Conservation (phyloP, 225 moss, liverwort and hornwort genomes). For the Pseudoscleropodium purum region DNA sequence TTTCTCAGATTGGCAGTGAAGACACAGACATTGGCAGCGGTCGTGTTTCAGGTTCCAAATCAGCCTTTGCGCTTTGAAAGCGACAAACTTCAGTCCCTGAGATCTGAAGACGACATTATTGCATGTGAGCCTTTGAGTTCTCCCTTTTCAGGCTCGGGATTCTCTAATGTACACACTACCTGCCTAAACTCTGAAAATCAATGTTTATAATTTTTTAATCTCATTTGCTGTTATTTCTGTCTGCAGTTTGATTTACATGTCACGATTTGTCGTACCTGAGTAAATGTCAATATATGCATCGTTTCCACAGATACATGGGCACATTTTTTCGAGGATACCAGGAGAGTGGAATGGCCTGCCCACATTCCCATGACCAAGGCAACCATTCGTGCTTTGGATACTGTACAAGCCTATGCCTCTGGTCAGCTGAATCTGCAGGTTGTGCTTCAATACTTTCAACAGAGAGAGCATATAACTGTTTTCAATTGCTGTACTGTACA, state of each 20-base stretch:
- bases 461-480: background rate
- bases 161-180: background rate
- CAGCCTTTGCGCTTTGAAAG: constrained; percentile 68
- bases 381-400: constrained; percentile 84
- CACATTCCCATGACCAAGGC: constrained; percentile 97
- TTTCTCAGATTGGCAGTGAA: constrained; percentile 90
- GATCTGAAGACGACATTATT: constrained; percentile 80
- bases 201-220: background rate
- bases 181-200: background rate
- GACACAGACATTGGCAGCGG: constrained; percentile 67
- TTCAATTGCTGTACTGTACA: background rate
- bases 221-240: background rate
- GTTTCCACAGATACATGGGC: constrained; percentile 69
- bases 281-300: background rate
- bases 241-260: background rate
- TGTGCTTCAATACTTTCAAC: background rate
- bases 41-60: constrained; percentile 92
- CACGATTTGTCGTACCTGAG: background rate
- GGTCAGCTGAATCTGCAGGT: constrained; percentile 35
- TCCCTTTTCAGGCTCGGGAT: background rate
- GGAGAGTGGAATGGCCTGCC: constrained; percentile 67
- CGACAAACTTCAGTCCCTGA: constrained; percentile 37
- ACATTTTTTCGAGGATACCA: constrained; percentile 49
- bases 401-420: constrained; percentile 57
- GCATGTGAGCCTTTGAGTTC: constrained; percentile 58